Evolutionary conservation across 768 basidiomycete genomes (phyloP), one percentile per base, ranked within the genome.

Genomic region (Russula compacta): DNA sequence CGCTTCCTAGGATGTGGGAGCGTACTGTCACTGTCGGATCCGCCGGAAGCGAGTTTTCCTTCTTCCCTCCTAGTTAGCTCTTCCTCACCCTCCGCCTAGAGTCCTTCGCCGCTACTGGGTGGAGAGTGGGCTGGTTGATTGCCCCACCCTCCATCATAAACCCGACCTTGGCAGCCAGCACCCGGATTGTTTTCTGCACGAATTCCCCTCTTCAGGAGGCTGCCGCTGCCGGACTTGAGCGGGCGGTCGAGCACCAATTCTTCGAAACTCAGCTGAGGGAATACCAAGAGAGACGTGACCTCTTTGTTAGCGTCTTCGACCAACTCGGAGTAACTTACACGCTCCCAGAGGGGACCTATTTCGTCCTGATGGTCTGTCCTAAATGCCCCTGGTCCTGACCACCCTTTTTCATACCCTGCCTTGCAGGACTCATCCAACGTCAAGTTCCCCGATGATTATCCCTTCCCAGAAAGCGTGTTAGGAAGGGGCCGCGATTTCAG

Each of bases 1-100:
- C 78, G 39, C 79, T 99, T n/a, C 95, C 94, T 6, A 92, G 93
- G 21, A 97, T 98, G 91, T 98, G 95, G 95, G 91, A 98, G 66
- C 85, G 97, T 47, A 99, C 97, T 0, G 85, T 99, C 46, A 98
- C 95, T 7, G 91, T 98, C 57, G 85, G 89, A 43, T 95, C 92
- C n/a, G 95, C 91, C 33, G 94, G 94, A 67, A 95, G 92, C 92
- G 73, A 76, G 73, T 69, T 14, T 12, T 33, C 9, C 48, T 10
- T 21, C 21, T 8, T 6, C 17, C 17, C 32, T 57, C n/a, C 48
- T n/a, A 14, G 38, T 19, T 43, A 35, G 9, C 33, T 44, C 55
- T 29, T 32, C 50, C 55, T 64, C 48, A 12, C 17, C 44, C 47
- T 19, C 38, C 6, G 5, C 29, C 14, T 73, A 95, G 93, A 98